Base-by-base conservation (phyloP, 805 yeast genomes). In the Ogataea thermomethanolica region DNA sequence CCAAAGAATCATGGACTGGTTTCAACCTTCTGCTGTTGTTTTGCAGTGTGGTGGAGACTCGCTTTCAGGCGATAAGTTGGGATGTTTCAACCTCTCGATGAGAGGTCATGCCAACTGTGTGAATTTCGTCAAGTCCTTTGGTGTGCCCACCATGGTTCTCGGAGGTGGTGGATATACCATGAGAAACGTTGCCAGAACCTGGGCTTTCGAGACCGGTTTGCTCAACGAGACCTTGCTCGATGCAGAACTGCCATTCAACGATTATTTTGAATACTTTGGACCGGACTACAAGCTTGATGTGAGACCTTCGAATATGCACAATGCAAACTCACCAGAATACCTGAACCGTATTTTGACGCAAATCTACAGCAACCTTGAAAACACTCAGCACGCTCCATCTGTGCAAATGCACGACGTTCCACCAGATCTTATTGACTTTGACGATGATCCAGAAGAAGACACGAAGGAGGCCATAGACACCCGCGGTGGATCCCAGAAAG, bases 101-200 rank as follows among this genome's bases (percentile, higher is more conserved):
- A 72, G 71, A 41, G 98, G 96, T 0, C 99, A 95, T 61, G 98
- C 97, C 29, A 95, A 91, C 64, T 93, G 99, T 70, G 87, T 91
- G 37, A 80, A 83, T 52, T 91, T 78, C 64, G 88, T 90, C 37
- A 85, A 84, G 60, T 74, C 85, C 7, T 87, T 91, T 58, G 85
- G 86, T 34, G 73, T 93, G 12, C 98, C 99, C 8, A 67, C 87
- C 74, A 76, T 93, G 81, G 95, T 93, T 23, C 73, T 93, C 14
- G 99, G 99, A 29, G 99, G 99, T 35, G 99, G 99, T 53, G 99
- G 99, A 14, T 93, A 93, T 66, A 93, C 99, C 2, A 95, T 95
- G 76, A 76, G 97, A 61, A 93, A 93, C 60, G 99, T 93, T 35
- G 88, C 97, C 5, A 72, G 99, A 51, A 76, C 95, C 9, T 91